phyloP scores from a whole-genome alignment of 169 alveolate species.

The Pseudocohnilembus persalinus region DNA sequence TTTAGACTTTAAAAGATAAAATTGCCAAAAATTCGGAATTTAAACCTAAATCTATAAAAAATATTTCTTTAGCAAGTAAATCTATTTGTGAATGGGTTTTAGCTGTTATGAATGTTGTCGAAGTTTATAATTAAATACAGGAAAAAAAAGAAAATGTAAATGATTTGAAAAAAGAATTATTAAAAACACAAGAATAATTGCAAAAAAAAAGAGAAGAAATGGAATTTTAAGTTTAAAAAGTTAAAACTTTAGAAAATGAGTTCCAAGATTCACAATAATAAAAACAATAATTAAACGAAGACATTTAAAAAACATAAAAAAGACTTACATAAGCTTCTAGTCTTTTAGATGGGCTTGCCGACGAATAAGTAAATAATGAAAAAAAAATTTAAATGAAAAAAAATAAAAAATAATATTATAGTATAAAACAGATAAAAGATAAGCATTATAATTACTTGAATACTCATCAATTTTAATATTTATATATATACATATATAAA shows the following conservation, averaged over 20 bases:
- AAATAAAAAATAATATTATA: too few species aligned
- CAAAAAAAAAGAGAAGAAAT: slow-evolving; percentile 46
- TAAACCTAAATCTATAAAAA: slow-evolving; percentile 37
- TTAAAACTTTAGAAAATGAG: slow-evolving; percentile 45
- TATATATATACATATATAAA: too few species aligned
- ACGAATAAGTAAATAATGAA: slow-evolving; percentile 62
- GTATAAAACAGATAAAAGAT: too few species aligned
- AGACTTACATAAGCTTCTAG: slow-evolving; percentile 62
- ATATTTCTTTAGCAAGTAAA: slow-evolving; percentile 48
- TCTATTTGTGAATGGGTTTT: slow-evolving; percentile 49
- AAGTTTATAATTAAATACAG: slow-evolving; percentile 50
- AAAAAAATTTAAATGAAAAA: slow-evolving; percentile 41
- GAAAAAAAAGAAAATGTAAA: slow-evolving; percentile 53
- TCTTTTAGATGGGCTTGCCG: slow-evolving; percentile 60
- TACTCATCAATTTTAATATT: too few species aligned
- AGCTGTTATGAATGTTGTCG: slow-evolving; percentile 49
- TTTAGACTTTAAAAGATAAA: slow-evolving; percentile 22
- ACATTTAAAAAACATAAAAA: slow-evolving; percentile 28
- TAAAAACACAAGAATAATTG: slow-evolving; percentile 11
- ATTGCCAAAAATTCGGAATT: slow-evolving; percentile 52
- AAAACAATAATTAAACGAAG: slow-evolving; percentile 60
- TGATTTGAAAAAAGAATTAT: slow-evolving; percentile 50
- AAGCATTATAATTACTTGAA: too few species aligned
- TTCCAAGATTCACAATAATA: slow-evolving; percentile 36
- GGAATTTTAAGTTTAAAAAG: slow-evolving; percentile 44